A percentile compares a stretch with the other conserved stretches of the same genome.
Conservation (phyloP, 495 filamentous ascomycete genomes). For the Penicillium waksmanii region DNA sequence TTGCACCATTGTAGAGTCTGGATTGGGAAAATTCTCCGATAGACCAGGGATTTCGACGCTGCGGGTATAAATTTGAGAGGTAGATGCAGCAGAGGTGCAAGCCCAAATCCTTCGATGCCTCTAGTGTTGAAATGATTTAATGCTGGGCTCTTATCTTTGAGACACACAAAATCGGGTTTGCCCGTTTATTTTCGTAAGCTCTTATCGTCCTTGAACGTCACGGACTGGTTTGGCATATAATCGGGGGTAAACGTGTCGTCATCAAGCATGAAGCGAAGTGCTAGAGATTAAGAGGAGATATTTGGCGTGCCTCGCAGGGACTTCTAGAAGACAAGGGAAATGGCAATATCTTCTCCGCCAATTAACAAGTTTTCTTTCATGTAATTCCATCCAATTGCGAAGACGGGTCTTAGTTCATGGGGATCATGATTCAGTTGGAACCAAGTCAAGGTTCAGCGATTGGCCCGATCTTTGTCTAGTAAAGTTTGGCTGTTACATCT, state of each 20-base stretch:
- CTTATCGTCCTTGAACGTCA: neutral
- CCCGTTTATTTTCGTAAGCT: neutral
- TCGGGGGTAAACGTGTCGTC: neutral
- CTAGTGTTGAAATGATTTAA: neutral
- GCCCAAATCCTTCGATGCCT: too few relatives aligned
- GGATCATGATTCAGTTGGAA: neutral
- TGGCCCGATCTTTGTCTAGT: conserved; percentile 14
- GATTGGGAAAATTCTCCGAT: too few relatives aligned
- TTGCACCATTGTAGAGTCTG: too few relatives aligned
- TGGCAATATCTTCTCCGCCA: conserved; percentile 3
- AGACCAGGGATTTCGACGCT: too few relatives aligned
- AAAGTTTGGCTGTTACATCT: conserved; percentile 24
- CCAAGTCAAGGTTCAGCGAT: neutral
- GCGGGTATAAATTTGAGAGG: neutral
- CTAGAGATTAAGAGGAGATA: neutral
- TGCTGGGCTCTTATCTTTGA: conserved; percentile 2
- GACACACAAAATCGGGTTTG: neutral
- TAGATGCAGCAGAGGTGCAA: neutral
- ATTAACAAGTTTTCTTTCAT: neutral
- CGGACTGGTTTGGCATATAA: neutral
- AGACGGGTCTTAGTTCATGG: neutral
- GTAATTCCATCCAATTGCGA: neutral
- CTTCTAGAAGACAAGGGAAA: neutral
- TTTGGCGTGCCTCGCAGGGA: neutral
- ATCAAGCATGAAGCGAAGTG: neutral